Evolutionary conservation across 768 basidiomycete species (phyloP), one percentile per base, ranked within the genome.

Genomic region (Mycena epipterygia): DNA sequence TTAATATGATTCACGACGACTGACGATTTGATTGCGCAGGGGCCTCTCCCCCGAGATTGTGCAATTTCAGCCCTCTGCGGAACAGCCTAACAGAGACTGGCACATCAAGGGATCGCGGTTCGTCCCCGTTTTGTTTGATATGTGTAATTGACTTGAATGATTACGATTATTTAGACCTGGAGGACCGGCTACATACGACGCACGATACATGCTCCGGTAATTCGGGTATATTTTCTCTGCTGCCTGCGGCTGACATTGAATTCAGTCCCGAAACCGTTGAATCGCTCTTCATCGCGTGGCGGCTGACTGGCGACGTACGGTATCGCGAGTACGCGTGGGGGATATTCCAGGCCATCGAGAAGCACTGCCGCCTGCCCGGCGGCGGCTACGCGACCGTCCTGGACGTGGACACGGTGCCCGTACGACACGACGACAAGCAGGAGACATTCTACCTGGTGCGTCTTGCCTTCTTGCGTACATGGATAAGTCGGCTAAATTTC

Each of bases 371-470:
- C 60, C 77, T 91, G 33, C 76, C 81, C 19, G 80, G 80, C 0
- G 93, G 93, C 30, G 93, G 92, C 7, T 94, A 90, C 73, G 91
- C 91, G 29, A 84, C 88, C 32, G 83, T 94, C 48, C 76, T 85
- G 59, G 91, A 94, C 75, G 93, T 94, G 30, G 91, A 94, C 77
- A 81, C 83, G 48, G 79, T 90, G 7, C 91, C 90, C 5, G 87
- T 83, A 17, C 78, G 79, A 73, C 80, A 83, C 49, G 88, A 90
- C 46, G 93, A 94, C 77, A 89, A 91, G 77, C 94, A 94, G 91
- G 93, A 94, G 80, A 93, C 93, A n/a, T 94, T 93, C 81, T 85
- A 92, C 80, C 82, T 94, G 82, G 90, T 91, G 66, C 37, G 87
- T 76, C 29, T 25, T 49, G 13, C 23, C 27, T 51, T 55, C 25